phyloP scores from a whole-genome alignment of 2,329 filamentous ascomycete species.

The Diaporthe sp. region DNA sequence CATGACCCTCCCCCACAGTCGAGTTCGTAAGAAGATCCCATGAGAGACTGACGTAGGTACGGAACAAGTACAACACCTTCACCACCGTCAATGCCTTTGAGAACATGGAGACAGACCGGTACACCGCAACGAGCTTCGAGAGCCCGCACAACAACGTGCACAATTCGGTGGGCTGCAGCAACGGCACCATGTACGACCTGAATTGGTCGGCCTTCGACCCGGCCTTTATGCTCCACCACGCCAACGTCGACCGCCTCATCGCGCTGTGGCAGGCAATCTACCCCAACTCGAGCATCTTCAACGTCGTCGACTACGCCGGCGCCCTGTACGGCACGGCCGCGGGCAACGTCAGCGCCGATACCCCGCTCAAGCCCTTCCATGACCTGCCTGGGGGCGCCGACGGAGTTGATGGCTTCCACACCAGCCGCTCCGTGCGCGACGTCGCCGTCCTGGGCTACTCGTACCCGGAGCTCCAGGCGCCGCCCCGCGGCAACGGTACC shows the following conservation, averaged over 20 bases:
- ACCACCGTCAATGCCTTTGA: slow-evolving; percentile 52
- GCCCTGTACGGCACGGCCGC: slow-evolving; percentile 56
- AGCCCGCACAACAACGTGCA: slow-evolving; percentile 59
- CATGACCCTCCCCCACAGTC: background rate
- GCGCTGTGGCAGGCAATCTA: slow-evolving; percentile 61
- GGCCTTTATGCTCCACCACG: slow-evolving; percentile 64
- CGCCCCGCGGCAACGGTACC: slow-evolving; percentile 43
- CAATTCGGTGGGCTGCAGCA: slow-evolving; percentile 52
- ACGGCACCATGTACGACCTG: slow-evolving; percentile 51
- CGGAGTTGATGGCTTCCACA: slow-evolving; percentile 56
- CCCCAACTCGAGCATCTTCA: slow-evolving; percentile 50
- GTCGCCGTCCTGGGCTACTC: slow-evolving; percentile 52
- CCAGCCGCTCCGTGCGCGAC: slow-evolving; percentile 48
- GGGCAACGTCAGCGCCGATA: slow-evolving; percentile 58
- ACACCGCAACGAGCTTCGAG: slow-evolving; percentile 56
- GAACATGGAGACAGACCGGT: slow-evolving; percentile 55
- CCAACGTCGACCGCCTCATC: slow-evolving; percentile 72
- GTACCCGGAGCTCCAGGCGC: slow-evolving; percentile 47
- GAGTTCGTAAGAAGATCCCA: background rate
- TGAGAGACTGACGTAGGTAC: slow-evolving; percentile 14
- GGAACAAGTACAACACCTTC: slow-evolving; percentile 57
- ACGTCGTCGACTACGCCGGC: slow-evolving; percentile 42
- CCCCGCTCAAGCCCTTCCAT: slow-evolving; percentile 65
- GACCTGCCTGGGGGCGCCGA: slow-evolving; percentile 43
- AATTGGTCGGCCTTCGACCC: slow-evolving; percentile 60